Evolutionary conservation across 2,329 filamentous ascomycete genomes (phyloP), one percentile per base, ranked within the genome.

Genomic region (Aureobasidium sp.): DNA sequence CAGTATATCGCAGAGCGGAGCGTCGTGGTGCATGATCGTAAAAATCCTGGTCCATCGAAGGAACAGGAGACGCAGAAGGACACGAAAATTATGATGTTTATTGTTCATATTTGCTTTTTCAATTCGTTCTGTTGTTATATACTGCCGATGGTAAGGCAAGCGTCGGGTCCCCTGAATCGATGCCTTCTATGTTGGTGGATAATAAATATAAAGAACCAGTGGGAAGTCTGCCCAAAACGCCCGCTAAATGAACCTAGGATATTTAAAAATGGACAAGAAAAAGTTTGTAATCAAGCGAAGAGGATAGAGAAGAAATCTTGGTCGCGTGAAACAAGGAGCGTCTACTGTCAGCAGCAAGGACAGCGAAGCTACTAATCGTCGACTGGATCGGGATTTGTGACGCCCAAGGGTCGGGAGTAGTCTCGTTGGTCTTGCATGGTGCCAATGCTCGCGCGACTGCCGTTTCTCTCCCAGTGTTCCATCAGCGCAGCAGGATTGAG

Each of bases 401-500:
- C 76, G 27, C 77, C 78, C n/a, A 78, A 67, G 51, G 77, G 75
- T 52, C 79, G 73, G 50, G 76, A 77, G 64, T 79, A 81, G 63
- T 81, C 79, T 42, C 72, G 72, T 61, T 76, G 76, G 63, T 78
- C 76, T 61, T 79, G 76, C 58, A 79, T 72, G 61, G 78, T 80
- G 48, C 73, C 75, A 47, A 80, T 70, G 56, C 77, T 79, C 27
- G 75, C 72, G 26, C 75, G 74, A 63, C 78, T 80, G 20, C 71
- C 71, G 63, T 79, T 80, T n/a, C 76, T 75, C 39, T 74, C 71
- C 47, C 66, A 67, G 48, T 78, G 73, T 39, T 72, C 73, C 67
- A 79, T 76, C 32, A 80, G 71, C 3, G 77, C 76, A 7, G 73
- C 74, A 2, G 79, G 79, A 62, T 81, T 80, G 27, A 81, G 71